phyloP scores from a whole-genome alignment of 2,329 filamentous ascomycete genomes.

The Grosmannia serpens region DNA sequence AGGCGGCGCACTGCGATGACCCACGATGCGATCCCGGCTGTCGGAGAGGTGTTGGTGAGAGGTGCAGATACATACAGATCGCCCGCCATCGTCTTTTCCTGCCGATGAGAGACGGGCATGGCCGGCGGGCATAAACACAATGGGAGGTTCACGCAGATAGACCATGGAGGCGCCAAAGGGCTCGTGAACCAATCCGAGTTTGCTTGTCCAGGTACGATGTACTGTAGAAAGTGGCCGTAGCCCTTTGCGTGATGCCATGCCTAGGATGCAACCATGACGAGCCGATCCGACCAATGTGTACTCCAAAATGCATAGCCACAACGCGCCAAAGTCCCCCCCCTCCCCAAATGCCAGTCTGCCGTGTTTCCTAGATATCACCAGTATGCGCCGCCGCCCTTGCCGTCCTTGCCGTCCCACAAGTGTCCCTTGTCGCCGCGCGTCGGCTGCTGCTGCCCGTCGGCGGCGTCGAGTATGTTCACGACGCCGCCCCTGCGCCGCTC shows the following conservation, averaged over 20 bases:
- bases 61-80: too few species aligned
- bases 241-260: background rate
- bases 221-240: background rate
- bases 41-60: too few species aligned
- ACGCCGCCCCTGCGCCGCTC: conserved; percentile 47
- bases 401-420: conserved; percentile 30
- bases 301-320: background rate
- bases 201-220: background rate
- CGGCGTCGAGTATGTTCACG: conserved; percentile 30
- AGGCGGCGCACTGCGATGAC: too few species aligned
- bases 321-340: background rate
- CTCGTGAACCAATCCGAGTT: background rate
- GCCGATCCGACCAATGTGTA: too few species aligned
- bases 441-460: conserved; percentile 19
- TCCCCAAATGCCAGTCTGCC: background rate
- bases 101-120: background rate
- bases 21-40: too few species aligned
- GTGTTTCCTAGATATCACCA: conserved; percentile 20
- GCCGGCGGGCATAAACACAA: too few species aligned
- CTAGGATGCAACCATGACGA: too few species aligned
- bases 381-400: conserved; percentile 25
- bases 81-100: background rate
- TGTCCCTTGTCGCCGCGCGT: background rate
- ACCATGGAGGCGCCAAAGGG: background rate
- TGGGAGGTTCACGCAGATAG: background rate